phyloP scores from a whole-genome alignment of 1,284 basidiomycete species.

The Rhodotorula sp. region DNA sequence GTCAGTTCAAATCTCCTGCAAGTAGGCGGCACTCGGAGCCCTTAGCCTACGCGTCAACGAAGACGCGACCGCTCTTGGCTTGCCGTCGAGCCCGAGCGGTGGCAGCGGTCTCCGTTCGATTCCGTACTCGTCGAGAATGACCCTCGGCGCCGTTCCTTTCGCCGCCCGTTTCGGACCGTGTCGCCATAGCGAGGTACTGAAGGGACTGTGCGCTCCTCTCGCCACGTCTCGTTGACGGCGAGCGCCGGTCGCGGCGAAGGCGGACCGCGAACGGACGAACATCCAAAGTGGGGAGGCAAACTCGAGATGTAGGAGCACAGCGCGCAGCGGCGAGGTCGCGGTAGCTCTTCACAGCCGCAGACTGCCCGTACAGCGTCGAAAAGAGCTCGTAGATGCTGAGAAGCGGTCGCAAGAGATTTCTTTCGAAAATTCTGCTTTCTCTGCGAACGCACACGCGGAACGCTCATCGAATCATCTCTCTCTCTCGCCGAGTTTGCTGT shows the following conservation, averaged over 20 bases:
- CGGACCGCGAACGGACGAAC: not conserved
- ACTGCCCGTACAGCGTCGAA: too few species aligned
- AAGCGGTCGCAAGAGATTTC: too few species aligned
- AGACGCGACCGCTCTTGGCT: not conserved
- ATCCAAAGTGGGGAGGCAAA: not conserved
- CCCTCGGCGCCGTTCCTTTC: not conserved
- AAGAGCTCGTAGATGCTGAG: too few species aligned
- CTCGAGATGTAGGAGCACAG: not conserved
- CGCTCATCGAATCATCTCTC: not conserved
- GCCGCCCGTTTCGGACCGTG: not conserved
- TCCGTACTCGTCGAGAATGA: constrained; percentile 26
- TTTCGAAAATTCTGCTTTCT: too few species aligned
- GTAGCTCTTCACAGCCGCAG: too few species aligned
- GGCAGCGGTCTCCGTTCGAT: constrained; percentile 24
- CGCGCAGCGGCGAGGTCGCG: not conserved
- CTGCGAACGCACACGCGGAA: too few species aligned
- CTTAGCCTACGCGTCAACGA: too few species aligned
- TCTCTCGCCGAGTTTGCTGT: not conserved
- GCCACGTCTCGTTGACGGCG: not conserved
- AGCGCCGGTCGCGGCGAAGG: not conserved
- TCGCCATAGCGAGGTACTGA: not conserved
- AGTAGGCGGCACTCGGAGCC: not conserved
- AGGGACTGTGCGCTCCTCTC: not conserved
- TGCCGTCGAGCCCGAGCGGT: constrained; percentile 14
- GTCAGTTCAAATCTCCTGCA: too few species aligned